Base-by-base conservation (phyloP, 768 basidiomycete species). In the Collybia sordida region DNA sequence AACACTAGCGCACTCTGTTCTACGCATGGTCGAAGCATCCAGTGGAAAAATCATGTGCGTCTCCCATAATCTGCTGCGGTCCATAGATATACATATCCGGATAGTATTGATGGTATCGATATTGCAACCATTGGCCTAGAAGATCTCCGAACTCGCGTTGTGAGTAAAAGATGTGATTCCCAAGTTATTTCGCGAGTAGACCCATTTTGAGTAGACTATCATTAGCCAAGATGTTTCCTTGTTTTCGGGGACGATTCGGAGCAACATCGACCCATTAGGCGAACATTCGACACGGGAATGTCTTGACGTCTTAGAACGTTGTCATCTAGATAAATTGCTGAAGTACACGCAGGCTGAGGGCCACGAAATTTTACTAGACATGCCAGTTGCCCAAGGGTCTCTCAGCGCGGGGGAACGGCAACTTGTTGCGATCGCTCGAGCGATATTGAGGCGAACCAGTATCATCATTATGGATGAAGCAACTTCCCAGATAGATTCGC, bases 361-460 rank as follows among this genome's bases (percentile, higher is more conserved):
- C 11, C 68, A 71, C 43, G 56, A 68, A 1, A 68, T 68, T 7
- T 47, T 70, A 15, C 70, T 92, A 12, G 80, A 87, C 50, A 81
- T 84, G 65, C 72, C 78, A 0, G 82, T 92, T 23, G 82, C 78
- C 47, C 79, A 81, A 19, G 84, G 82, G 15, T 82, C 83, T 44
- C 68, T 90, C 57, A 82, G 84, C 45, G 87, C 87, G 12, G 90
- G 91, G 31, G 88, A 93, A 63, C 75, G 89, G 40, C 92, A 94
- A 55, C 71, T 89, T 1, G 73, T 88, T 8, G 83, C 86, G 0
- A 67, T 89, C 45, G 82, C 86, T 17, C 77, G 86, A n/a, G 86
- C 86, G 0, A 76, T 86, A 34, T 62, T 89, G 36, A 72, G 86
- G 47, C 66, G 78, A 40, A 86, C 83, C 6, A 81, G 80, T 41